Conservation (phyloP, 305 asterid genomes). For the Fraxinus latifolia region DNA sequence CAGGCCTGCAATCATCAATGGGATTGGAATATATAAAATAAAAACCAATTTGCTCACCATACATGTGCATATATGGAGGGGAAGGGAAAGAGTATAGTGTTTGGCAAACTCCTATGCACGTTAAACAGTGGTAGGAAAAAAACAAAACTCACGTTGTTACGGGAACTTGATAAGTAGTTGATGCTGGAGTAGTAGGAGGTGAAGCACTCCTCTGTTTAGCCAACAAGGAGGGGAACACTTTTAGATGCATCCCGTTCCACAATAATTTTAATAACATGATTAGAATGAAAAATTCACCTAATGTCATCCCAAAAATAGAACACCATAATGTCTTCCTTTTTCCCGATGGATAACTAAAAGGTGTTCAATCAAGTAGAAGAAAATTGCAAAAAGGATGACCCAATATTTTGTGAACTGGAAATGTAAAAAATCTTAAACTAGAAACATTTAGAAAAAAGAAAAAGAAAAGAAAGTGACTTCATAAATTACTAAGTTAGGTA, state of each 20-base stretch:
- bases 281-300: background rate
- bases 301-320: background rate
- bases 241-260: constrained; percentile 4
- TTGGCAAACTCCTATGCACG: background rate
- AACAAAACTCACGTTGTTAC: constrained; percentile 38
- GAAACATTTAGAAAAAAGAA: background rate
- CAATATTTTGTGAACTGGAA: background rate
- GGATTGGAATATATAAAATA: background rate
- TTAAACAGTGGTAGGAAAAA: constrained; percentile 5
- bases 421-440: background rate
- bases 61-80: background rate
- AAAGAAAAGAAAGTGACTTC: background rate
- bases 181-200: constrained; percentile 39
- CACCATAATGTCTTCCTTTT: background rate
- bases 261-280: constrained; percentile 2
- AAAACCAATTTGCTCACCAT: constrained; percentile 1
- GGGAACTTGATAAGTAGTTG: constrained; percentile 37
- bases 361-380: background rate
- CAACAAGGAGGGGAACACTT: constrained; percentile 33
- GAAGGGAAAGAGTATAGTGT: background rate
- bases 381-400: background rate
- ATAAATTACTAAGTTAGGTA: background rate
- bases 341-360: background rate
- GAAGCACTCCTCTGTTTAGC: constrained; percentile 50
- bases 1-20: constrained; percentile 24